phyloP scores from a whole-genome alignment of 2,329 filamentous ascomycete genomes.

The Pseudogymnoascus sp. region DNA sequence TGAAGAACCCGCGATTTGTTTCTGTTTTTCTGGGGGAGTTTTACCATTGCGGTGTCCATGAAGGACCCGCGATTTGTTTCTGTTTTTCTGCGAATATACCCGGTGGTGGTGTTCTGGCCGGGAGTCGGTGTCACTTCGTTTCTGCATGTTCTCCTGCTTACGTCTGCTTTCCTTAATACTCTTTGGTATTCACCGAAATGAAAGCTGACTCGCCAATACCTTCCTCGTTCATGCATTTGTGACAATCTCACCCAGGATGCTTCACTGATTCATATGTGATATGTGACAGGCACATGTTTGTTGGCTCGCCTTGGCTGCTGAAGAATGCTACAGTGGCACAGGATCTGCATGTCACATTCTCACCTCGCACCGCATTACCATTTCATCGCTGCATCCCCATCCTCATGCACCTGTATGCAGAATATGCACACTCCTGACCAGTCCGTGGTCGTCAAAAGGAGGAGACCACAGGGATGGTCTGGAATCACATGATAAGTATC shows the following conservation, averaged over 20 bases:
- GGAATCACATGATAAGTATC: slow-evolving; percentile 4
- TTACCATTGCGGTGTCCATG: no score
- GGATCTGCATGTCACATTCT: slow-evolving; percentile 6
- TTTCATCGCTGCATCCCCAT: background rate
- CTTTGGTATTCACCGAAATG: background rate
- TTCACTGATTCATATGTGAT: background rate
- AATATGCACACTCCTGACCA: background rate
- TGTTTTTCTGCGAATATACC: background rate
- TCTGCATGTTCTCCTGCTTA: background rate
- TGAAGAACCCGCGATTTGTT: background rate
- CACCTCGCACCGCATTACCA: background rate
- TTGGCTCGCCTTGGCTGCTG: background rate
- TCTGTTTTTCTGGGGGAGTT: background rate
- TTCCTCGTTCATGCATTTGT: background rate
- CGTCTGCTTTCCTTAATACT: background rate
- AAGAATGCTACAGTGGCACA: background rate
- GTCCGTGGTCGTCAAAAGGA: background rate
- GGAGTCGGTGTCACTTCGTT: background rate
- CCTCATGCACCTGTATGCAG: background rate
- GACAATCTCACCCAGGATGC: background rate
- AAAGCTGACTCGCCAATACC: background rate
- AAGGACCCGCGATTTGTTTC: background rate
- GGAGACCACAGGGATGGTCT: background rate
- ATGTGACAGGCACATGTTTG: background rate
- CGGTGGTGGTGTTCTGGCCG: background rate